Evolutionary conservation across 2,329 filamentous ascomycete genomes (phyloP).

Genomic region (Calycina herbarum): DNA sequence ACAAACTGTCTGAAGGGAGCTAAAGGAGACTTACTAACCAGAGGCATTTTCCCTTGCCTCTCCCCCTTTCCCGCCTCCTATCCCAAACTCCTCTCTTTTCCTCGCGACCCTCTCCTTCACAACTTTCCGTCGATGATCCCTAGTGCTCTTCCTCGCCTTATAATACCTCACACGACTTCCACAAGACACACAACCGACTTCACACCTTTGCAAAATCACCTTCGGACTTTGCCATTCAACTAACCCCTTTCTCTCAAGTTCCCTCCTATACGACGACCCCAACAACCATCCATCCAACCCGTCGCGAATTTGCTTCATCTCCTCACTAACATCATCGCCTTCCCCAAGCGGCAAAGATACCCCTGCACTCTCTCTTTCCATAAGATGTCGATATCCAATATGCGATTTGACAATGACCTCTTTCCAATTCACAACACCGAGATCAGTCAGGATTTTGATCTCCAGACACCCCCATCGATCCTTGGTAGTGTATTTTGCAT

Average conservation of each 20-base stretch:
- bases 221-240: not conserved
- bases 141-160: not conserved
- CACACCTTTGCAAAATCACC: not conserved
- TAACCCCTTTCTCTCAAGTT: not conserved
- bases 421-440: too few species aligned
- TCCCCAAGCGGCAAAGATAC: not conserved
- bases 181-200: not conserved
- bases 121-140: not conserved
- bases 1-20: not conserved
- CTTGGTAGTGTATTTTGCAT: too few species aligned
- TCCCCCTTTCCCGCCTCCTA: not conserved
- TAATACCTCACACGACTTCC: not conserved
- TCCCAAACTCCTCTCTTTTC: not conserved
- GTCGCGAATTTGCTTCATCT: not conserved
- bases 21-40: not conserved
- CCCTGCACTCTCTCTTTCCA: too few species aligned
- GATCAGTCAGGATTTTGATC: too few species aligned
- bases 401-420: too few species aligned
- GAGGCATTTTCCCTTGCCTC: not conserved
- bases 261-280: not conserved
- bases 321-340: not conserved
- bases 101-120: not conserved
- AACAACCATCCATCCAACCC: not conserved
- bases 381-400: too few species aligned
- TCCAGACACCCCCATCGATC: too few species aligned